These are phyloP conservation scores for Leccinum imitatum DNA, from an alignment of 768 basidiomycete species.

Conservation along the genomic window DNA sequence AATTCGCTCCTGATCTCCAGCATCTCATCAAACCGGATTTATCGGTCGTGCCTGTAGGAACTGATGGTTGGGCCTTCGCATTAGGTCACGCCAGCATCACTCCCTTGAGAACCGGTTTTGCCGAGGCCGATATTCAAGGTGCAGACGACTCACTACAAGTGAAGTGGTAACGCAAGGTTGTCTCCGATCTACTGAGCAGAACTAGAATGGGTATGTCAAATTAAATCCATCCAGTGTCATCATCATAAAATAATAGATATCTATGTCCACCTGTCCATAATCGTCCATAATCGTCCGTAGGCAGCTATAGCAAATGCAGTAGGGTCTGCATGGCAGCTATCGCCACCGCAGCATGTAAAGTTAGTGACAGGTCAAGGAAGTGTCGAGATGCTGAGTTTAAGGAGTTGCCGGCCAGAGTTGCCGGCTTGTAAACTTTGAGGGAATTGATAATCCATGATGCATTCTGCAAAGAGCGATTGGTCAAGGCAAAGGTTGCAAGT, in stretches of 20 bases:
- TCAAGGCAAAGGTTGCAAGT: conserved; percentile 2
- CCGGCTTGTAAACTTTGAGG: conserved; percentile 71
- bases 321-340: conserved; percentile 14
- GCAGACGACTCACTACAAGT: conserved; percentile 12
- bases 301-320: conserved; percentile 18
- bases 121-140: conserved; percentile 40
- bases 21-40: conserved; percentile 60
- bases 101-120: conserved; percentile 73
- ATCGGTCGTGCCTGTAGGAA: conserved; percentile 65
- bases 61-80: conserved; percentile 79
- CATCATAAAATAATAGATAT: conserved; percentile 11
- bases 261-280: conserved; percentile 1
- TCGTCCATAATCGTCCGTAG: conserved; percentile 1
- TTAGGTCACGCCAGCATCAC: conserved; percentile 75
- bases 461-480: conserved; percentile 45
- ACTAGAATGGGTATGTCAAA: conserved; percentile 1
- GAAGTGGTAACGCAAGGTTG: conserved; percentile 46
- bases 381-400: conserved; percentile 16
- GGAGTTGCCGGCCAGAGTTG: conserved; percentile 41
- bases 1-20: conserved; percentile 73
- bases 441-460: conserved; percentile 81
- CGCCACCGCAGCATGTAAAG: conserved; percentile 12
- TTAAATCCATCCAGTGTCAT: conserved; percentile 11
- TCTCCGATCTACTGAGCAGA: background rate
- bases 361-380: conserved; percentile 6